phyloP scores from a whole-genome alignment of 2,329 filamentous ascomycete genomes.

The Alternaria dauci region DNA sequence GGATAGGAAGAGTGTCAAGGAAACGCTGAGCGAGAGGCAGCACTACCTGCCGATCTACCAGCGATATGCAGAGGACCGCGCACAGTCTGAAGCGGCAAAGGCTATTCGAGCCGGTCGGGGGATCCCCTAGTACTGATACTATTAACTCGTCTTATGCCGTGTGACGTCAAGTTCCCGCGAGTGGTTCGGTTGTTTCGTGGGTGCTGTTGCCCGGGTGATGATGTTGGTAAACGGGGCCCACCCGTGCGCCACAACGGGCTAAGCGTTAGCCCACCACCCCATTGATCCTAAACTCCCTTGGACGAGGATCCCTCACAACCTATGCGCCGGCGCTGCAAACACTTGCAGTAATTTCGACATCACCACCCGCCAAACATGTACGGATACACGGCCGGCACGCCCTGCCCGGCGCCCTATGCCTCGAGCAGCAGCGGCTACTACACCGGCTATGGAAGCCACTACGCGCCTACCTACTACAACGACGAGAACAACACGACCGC shows the following conservation, averaged over 20 bases:
- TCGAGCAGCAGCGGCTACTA: conserved; percentile 35
- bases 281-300: conserved; percentile 21
- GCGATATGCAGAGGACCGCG: conserved; percentile 57
- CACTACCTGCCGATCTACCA: conserved; percentile 73
- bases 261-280: conserved; percentile 21
- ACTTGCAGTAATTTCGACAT: conserved; percentile 7
- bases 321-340: conserved; percentile 31
- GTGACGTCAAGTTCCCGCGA: conserved; percentile 13
- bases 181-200: conserved; percentile 7
- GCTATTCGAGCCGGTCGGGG: conserved; percentile 65
- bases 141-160: not conserved
- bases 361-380: conserved; percentile 38
- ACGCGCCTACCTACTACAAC: conserved; percentile 44
- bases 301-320: conserved; percentile 9
- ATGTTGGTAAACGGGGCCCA: conserved; percentile 17
- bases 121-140: conserved; percentile 60
- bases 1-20: conserved; percentile 67
- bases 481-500: conserved; percentile 46
- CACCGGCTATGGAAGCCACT: conserved; percentile 35
- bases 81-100: conserved; percentile 58
- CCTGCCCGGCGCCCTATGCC: conserved; percentile 46
- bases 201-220: conserved; percentile 21
- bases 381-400: conserved; percentile 47
- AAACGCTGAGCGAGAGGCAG: conserved; percentile 73
- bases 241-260: conserved; percentile 20